Evolutionary conservation across 768 basidiomycete genomes (phyloP).

Genomic region (Calvatia gigantea): DNA sequence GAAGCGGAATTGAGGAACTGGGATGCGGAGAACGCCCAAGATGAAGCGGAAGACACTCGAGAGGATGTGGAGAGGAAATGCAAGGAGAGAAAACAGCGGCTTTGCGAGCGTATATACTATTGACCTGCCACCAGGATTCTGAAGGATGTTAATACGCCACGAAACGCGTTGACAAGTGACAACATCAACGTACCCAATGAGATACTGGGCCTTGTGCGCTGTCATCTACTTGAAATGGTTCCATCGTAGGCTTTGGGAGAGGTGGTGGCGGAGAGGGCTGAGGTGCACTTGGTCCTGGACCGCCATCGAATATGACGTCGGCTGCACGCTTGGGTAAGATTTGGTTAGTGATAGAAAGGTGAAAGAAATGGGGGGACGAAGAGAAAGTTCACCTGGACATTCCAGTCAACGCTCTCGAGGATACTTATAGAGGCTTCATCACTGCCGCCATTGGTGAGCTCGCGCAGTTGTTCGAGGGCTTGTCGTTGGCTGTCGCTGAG

Average conservation of each 20-base stretch:
- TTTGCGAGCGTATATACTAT: conserved; percentile 24
- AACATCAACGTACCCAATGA: conserved; percentile 14
- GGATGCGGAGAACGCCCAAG: conserved; percentile 63
- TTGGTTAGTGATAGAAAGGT: neutral
- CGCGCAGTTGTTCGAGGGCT: conserved; percentile 46
- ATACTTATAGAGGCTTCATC: conserved; percentile 59
- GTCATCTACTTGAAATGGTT: conserved; percentile 53
- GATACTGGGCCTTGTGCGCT: conserved; percentile 27
- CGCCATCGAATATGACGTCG: conserved; percentile 52
- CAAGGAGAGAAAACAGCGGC: conserved; percentile 45
- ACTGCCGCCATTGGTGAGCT: conserved; percentile 58
- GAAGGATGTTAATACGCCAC: conserved; percentile 14
- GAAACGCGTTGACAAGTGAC: neutral
- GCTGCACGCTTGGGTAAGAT: conserved; percentile 44
- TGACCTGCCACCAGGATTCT: conserved; percentile 3
- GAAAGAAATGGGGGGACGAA: neutral
- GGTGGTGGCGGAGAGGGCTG: conserved; percentile 15
- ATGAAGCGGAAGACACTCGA: conserved; percentile 61
- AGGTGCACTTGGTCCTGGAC: neutral
- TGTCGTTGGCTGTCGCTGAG: conserved; percentile 24
- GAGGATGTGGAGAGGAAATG: conserved; percentile 59
- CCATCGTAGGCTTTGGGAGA: conserved; percentile 18
- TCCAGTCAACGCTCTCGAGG: conserved; percentile 63
- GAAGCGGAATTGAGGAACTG: conserved; percentile 57
- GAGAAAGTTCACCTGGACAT: conserved; percentile 54